Evolutionary conservation across 2,329 filamentous ascomycete species (phyloP).

Genomic region (Sphaceloma murrayae): DNA sequence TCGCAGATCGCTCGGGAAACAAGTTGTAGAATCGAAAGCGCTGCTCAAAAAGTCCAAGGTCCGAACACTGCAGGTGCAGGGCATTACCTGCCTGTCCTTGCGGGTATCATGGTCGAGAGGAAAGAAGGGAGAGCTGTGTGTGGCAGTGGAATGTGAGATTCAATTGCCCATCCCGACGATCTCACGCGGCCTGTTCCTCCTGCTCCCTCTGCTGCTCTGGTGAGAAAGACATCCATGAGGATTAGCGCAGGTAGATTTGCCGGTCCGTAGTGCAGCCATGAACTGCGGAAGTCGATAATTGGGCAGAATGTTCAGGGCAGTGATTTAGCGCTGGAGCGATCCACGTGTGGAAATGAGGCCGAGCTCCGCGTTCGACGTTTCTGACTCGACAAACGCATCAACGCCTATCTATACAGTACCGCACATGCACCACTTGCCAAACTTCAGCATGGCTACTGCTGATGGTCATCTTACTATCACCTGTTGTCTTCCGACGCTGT

Average conservation of each 20-base stretch:
- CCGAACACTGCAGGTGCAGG: constrained; percentile 11
- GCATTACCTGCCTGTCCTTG: constrained; percentile 10
- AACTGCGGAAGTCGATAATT: background rate
- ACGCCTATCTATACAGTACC: too few relatives aligned
- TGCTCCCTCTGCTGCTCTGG: constrained; percentile 10
- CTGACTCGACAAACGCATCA: too few relatives aligned
- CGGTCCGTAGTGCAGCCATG: constrained; percentile 1
- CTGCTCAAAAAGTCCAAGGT: constrained; percentile 1
- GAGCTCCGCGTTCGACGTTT: constrained; percentile 7
- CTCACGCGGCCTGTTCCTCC: constrained; percentile 1
- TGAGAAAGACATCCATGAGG: background rate
- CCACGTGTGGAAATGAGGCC: constrained; percentile 15
- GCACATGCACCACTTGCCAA: too few relatives aligned
- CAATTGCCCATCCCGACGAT: constrained; percentile 12
- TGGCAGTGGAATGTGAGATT: constrained; percentile 8
- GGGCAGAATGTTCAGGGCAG: background rate
- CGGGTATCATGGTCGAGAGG: constrained; percentile 10
- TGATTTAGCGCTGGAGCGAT: constrained; percentile 9
- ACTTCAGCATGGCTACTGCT: too few relatives aligned
- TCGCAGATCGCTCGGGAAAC: background rate
- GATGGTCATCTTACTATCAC: too few relatives aligned
- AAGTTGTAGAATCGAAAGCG: background rate
- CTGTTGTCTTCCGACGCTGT: background rate
- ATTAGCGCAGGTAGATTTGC: constrained; percentile 9
- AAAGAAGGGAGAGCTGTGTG: background rate